These are phyloP conservation scores for Carex cristatella DNA, from an alignment of 176 grass and related monocot species.

Conservation along the genomic window DNA sequence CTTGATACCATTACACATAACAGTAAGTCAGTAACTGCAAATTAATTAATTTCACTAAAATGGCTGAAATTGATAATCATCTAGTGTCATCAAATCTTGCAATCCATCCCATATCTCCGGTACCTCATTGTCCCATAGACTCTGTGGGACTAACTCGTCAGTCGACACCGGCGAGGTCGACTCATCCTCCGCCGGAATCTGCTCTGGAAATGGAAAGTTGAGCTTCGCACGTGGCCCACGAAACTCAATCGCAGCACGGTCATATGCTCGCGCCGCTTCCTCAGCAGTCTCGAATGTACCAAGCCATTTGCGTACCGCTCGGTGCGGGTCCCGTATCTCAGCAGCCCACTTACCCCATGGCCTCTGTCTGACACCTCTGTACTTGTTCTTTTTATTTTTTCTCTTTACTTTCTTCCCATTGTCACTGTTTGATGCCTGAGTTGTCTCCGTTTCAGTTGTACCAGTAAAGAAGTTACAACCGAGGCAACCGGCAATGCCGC, in stretches of 20 bases:
- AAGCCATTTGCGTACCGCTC: constrained; percentile 75
- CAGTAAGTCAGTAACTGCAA: neutral
- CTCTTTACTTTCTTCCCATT: constrained; percentile 32
- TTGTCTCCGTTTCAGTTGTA: neutral
- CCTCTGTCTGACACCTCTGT: constrained; percentile 59
- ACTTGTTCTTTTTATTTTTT: constrained; percentile 33
- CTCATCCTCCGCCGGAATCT: neutral
- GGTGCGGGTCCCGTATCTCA: constrained; percentile 76
- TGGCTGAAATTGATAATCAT: constrained; percentile 33
- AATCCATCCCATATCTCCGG: constrained; percentile 60
- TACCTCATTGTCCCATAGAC: constrained; percentile 17
- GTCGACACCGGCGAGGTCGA: neutral
- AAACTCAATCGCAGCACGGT: constrained; percentile 61
- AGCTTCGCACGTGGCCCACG: constrained; percentile 53
- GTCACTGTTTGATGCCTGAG: constrained; percentile 23
- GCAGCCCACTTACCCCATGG: constrained; percentile 84
- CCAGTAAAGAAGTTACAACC: constrained; percentile 24
- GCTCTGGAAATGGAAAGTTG: constrained; percentile 42
- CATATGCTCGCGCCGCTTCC: constrained; percentile 67
- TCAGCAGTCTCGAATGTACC: constrained; percentile 84
- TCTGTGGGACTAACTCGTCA: neutral
- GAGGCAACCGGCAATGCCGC: constrained; percentile 43
- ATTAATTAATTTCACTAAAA: constrained; percentile 15
- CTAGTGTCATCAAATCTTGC: constrained; percentile 52
- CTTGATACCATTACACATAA: neutral